phyloP scores from a whole-genome alignment of 495 filamentous ascomycete genomes.

The Penicillium roqueforti region DNA sequence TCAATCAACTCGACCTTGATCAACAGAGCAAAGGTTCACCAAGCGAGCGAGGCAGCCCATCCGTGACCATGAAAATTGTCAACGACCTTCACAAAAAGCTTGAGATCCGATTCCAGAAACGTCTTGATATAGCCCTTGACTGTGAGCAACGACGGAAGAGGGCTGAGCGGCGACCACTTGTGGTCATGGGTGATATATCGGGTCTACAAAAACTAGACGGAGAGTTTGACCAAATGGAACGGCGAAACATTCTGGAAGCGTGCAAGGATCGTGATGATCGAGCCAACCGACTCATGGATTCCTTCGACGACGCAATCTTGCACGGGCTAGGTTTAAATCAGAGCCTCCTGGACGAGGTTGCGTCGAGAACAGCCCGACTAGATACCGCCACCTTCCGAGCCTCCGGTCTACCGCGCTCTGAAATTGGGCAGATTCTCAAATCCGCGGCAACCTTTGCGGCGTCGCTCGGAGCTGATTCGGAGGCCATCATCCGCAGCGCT shows the following conservation, averaged over 20 bases:
- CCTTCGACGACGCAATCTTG: constrained; percentile 50
- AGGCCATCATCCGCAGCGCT: constrained; percentile 48
- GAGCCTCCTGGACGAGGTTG: constrained; percentile 47
- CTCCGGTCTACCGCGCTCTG: constrained; percentile 34
- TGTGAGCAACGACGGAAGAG: constrained; percentile 51
- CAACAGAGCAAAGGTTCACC: constrained; percentile 32
- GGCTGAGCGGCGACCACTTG: constrained; percentile 47
- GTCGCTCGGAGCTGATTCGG: constrained; percentile 45
- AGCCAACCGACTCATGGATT: constrained; percentile 51
- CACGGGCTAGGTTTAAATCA: constrained; percentile 51
- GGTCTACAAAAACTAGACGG: constrained; percentile 46
- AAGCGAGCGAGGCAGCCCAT: constrained; percentile 34
- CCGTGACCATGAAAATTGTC: constrained; percentile 44
- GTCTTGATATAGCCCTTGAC: constrained; percentile 48
- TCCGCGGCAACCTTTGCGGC: constrained; percentile 38
- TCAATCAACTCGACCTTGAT: constrained; percentile 43
- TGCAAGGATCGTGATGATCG: constrained; percentile 47
- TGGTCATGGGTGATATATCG: constrained; percentile 47
- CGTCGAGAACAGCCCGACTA: constrained; percentile 36
- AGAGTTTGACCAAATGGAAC: constrained; percentile 53
- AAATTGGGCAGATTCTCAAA: constrained; percentile 45
- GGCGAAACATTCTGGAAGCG: constrained; percentile 47
- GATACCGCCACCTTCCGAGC: constrained; percentile 31
- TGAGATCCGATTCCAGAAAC: constrained; percentile 49
- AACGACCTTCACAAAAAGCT: constrained; percentile 46